Evolutionary conservation across 257 asterid species (phyloP).

Genomic region (Hygrophila difformis): DNA sequence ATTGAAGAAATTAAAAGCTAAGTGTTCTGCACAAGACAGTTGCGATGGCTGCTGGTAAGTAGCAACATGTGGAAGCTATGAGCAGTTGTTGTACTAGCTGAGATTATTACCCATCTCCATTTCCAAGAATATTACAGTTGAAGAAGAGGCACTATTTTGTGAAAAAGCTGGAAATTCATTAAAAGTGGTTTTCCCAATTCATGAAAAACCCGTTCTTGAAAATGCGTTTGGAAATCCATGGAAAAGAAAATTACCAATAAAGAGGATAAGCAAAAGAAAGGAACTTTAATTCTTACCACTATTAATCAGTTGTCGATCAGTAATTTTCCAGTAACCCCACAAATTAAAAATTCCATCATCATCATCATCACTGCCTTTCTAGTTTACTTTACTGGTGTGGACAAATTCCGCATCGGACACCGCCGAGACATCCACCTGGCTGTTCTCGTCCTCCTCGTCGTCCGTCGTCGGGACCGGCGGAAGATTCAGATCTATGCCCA

Average conservation of each 20-base stretch:
- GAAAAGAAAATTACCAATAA: too few species aligned
- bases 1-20: slow-evolving; percentile 17
- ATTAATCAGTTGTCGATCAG: too few species aligned
- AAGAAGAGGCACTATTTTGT: too few species aligned
- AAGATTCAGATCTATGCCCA: slow-evolving; percentile 71
- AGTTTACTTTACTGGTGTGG: slow-evolving; percentile 1
- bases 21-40: slow-evolving; percentile 13
- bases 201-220: too few species aligned
- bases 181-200: too few species aligned
- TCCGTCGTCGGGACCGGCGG: slow-evolving; percentile 73
- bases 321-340: too few species aligned
- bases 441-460: slow-evolving; percentile 46
- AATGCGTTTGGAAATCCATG: slow-evolving; percentile 21
- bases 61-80: slow-evolving; percentile 26
- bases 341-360: slow-evolving; percentile 1
- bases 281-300: slow-evolving; percentile 9
- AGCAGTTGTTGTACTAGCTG: slow-evolving; percentile 12
- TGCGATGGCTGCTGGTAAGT: too few species aligned
- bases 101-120: too few species aligned
- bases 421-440: slow-evolving; percentile 50
- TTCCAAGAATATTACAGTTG: too few species aligned
- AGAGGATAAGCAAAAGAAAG: slow-evolving; percentile 1
- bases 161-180: too few species aligned
- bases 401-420: slow-evolving; percentile 49
- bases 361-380: slow-evolving; percentile 2